phyloP scores from a whole-genome alignment of 2,329 filamentous ascomycete species.

The Penicillium sp. region DNA sequence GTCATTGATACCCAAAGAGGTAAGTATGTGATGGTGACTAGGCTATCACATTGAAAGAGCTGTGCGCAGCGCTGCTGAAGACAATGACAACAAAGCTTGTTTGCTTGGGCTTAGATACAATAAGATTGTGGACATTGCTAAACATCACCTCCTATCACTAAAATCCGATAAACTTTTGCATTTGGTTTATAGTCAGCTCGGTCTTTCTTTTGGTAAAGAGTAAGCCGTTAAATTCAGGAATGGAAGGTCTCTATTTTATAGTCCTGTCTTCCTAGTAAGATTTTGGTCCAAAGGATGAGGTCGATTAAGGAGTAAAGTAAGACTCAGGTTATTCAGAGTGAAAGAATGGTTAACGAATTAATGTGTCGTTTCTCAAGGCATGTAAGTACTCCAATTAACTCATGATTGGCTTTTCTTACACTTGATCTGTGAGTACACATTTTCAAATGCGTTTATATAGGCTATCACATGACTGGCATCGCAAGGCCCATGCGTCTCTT shows the following conservation, averaged over 20 bases:
- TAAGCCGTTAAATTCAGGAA: neutral
- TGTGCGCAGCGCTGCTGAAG: neutral
- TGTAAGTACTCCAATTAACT: neutral
- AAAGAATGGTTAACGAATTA: neutral
- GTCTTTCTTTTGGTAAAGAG: neutral
- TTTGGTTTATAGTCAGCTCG: neutral
- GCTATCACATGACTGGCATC: conserved; percentile 1
- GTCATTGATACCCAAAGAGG: too few relatives aligned
- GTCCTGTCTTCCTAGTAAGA: neutral
- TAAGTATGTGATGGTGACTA: neutral
- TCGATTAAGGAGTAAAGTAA: neutral
- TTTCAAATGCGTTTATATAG: neutral
- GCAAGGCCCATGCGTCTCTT: neutral
- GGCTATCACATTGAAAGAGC: neutral
- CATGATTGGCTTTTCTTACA: neutral
- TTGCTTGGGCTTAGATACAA: neutral
- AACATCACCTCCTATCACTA: neutral
- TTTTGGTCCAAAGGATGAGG: neutral
- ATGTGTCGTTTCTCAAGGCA: neutral
- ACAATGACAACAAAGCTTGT: neutral
- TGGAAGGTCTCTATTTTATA: neutral
- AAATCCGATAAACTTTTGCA: neutral
- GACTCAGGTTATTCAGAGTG: neutral
- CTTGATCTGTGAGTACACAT: neutral
- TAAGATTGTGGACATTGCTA: neutral